Evolutionary conservation across 768 basidiomycete species (phyloP).

Genomic region (Cystobasidiopsis lactophilus): DNA sequence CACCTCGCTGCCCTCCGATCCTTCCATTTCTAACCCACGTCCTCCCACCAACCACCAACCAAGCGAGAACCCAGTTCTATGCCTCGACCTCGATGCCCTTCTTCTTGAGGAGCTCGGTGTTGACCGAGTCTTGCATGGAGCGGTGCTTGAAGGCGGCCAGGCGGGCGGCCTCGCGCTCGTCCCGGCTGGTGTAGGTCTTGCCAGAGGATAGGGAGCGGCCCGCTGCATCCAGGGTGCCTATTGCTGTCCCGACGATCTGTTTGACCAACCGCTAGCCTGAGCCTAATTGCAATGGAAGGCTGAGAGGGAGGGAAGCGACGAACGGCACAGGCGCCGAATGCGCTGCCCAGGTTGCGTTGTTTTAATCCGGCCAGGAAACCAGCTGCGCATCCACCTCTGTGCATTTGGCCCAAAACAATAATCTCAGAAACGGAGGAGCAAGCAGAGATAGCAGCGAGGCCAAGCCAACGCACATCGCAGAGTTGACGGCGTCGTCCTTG

Average conservation of each 20-base stretch:
- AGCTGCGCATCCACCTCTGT: constrained; percentile 60
- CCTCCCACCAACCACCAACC: too few species aligned
- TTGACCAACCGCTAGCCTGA: constrained; percentile 9
- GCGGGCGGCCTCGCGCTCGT: neutral
- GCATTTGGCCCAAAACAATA: neutral
- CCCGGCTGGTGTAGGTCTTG: constrained; percentile 13
- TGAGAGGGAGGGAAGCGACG: constrained; percentile 34
- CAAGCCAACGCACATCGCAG: constrained; percentile 31
- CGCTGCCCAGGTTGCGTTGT: constrained; percentile 5
- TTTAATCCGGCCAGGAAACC: constrained; percentile 66
- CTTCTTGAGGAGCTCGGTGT: neutral
- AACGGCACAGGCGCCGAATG: constrained; percentile 11
- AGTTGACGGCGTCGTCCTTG: constrained; percentile 58
- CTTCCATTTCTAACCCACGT: too few species aligned
- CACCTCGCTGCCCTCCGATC: too few species aligned
- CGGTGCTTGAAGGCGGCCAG: neutral
- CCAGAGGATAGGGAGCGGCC: constrained; percentile 38
- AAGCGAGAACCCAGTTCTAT: too few species aligned
- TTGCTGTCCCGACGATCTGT: constrained; percentile 39
- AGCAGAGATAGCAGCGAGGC: neutral
- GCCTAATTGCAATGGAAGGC: constrained; percentile 1
- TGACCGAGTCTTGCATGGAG: neutral
- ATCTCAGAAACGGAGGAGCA: neutral
- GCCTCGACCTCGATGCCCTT: neutral
- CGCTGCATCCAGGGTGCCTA: constrained; percentile 60